Percentiles rank a stretch among this genome's conserved stretches.
Conservation (phyloP, 164 flowering plant genomes). For the Paratinospora sagittata region DNA sequence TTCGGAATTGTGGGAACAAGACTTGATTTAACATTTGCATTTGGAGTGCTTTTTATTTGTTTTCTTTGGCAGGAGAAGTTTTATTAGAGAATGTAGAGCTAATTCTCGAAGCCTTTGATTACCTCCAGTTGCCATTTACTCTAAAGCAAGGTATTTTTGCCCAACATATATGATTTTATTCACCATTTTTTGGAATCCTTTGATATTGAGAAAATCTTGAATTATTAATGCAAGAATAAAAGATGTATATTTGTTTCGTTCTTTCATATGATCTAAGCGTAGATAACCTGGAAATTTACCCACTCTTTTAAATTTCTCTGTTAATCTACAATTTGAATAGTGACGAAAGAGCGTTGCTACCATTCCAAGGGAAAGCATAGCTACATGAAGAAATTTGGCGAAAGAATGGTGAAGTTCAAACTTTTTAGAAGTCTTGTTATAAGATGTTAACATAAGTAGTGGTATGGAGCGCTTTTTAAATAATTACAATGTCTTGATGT, state of each 20-base stretch:
- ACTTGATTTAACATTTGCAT: too few species aligned
- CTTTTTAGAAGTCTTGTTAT: neutral
- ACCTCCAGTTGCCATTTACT: constrained; percentile 81
- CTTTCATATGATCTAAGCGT: neutral
- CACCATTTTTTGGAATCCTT: neutral
- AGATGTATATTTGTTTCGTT: neutral
- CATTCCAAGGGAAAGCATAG: too few species aligned
- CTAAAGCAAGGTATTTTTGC: constrained; percentile 49
- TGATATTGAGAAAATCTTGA: neutral
- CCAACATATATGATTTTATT: neutral
- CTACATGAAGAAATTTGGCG: too few species aligned
- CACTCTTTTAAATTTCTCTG: neutral
- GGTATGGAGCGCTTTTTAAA: neutral
- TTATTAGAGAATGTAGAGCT: constrained; percentile 73
- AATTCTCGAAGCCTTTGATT: constrained; percentile 87
- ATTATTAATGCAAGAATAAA: neutral
- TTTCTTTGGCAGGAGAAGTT: constrained; percentile 50
- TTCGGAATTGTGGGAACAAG: neutral
- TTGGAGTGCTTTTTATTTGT: too few species aligned
- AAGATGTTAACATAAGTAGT: too few species aligned
- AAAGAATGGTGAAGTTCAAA: neutral
- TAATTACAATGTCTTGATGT: neutral
- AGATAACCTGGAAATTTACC: too few species aligned
- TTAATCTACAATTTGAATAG: neutral
- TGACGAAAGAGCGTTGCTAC: neutral